Percentiles rank a stretch among this genome's conserved stretches.
phyloP scores from a whole-genome alignment of 768 basidiomycete species.

The Thelephora ganbajun region DNA sequence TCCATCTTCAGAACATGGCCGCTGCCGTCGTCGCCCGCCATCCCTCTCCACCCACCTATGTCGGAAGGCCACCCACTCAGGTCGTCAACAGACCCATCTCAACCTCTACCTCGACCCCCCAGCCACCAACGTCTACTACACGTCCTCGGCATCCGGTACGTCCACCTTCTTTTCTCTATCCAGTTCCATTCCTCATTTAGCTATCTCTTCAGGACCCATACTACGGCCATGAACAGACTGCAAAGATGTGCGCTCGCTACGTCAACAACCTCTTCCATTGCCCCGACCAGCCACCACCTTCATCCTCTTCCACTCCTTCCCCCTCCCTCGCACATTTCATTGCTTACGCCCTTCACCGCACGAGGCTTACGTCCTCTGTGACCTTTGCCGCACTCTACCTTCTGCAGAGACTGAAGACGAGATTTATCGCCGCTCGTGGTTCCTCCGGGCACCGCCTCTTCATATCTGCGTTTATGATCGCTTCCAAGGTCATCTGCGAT shows the following conservation, averaged over 20 bases:
- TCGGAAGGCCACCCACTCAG: neutral
- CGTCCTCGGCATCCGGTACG: no score
- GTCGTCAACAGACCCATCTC: no score
- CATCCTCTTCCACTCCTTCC: constrained; percentile 29
- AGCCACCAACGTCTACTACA: no score
- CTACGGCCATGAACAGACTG: constrained; percentile 31
- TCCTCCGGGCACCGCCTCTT: constrained; percentile 84
- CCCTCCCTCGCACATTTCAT: constrained; percentile 66
- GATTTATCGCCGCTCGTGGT: constrained; percentile 85
- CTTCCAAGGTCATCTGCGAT: constrained; percentile 61
- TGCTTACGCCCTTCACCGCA: constrained; percentile 78
- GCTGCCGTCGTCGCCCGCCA: neutral
- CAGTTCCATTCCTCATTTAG: neutral
- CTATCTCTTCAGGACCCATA: constrained; percentile 6
- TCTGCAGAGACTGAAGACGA: constrained; percentile 73
- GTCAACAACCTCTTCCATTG: constrained; percentile 30
- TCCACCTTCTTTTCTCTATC: neutral
- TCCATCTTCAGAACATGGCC: neutral
- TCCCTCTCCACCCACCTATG: neutral
- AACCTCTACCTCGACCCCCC: no score
- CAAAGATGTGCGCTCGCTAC: constrained; percentile 27
- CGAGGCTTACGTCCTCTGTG: constrained; percentile 44
- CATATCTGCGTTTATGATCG: constrained; percentile 89
- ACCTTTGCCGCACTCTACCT: constrained; percentile 52
- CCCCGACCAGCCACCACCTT: constrained; percentile 23